Percentiles rank a stretch among this genome's conserved stretches.
phyloP scores from a whole-genome alignment of 352 stramenopile genomes.

The Globisporangium recalcitrans region DNA sequence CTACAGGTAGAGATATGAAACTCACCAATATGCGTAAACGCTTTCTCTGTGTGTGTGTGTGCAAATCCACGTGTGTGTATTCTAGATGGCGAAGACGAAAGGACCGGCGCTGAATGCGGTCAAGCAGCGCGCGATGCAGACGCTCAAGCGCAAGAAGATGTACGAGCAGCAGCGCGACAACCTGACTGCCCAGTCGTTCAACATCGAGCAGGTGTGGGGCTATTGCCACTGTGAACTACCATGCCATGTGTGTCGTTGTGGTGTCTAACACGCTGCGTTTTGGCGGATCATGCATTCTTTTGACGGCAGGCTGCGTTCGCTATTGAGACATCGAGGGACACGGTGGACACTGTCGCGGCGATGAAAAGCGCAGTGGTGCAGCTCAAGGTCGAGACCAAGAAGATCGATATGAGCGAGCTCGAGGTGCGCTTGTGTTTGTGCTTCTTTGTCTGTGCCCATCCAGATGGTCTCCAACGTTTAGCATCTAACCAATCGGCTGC shows the following conservation, averaged over 20 bases:
- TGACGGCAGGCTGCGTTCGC: constrained; percentile 63
- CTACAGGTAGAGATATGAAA: neutral
- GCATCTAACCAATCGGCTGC: neutral
- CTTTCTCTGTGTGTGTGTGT: neutral
- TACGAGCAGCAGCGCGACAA: constrained; percentile 81
- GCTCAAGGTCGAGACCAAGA: constrained; percentile 93
- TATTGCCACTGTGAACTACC: neutral
- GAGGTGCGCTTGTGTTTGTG: constrained; percentile 50
- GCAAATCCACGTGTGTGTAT: neutral
- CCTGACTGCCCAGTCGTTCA: constrained; percentile 77
- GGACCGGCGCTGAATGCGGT: constrained; percentile 62
- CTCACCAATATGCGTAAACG: neutral
- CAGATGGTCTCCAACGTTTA: neutral
- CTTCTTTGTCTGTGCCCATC: neutral
- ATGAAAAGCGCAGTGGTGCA: constrained; percentile 92
- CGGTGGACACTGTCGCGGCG: constrained; percentile 88
- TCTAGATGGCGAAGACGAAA: constrained; percentile 71
- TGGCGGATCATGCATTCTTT: too few relatives aligned
- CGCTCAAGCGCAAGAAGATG: constrained; percentile 88
- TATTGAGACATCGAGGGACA: constrained; percentile 92
- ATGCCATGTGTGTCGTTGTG: too few relatives aligned
- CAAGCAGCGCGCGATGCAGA: constrained; percentile 83
- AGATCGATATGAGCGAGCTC: constrained; percentile 95
- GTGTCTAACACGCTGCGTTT: too few relatives aligned
- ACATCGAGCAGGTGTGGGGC: constrained; percentile 65